Percentiles rank a stretch among this genome's conserved stretches.
Evolutionary conservation across 441 rosid species (phyloP).

Genomic region (Iberis amara): DNA sequence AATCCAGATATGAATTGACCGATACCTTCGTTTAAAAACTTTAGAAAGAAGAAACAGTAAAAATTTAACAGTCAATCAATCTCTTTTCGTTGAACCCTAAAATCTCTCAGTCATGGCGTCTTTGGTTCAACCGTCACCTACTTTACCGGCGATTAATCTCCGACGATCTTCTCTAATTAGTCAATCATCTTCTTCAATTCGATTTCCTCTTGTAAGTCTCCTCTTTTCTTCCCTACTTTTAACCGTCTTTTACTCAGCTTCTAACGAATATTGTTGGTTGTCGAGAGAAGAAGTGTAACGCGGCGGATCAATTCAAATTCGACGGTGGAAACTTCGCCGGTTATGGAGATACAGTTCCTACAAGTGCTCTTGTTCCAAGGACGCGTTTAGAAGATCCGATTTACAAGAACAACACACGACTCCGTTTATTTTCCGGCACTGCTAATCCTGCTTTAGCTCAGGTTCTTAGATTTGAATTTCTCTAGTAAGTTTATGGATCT

Average conservation of each 20-base stretch:
- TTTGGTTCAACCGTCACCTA: constrained; percentile 32
- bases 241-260: constrained; percentile 6
- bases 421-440: constrained; percentile 86
- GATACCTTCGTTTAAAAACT: too few relatives aligned
- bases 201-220: constrained; percentile 30
- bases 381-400: constrained; percentile 32
- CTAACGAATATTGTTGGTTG: background rate
- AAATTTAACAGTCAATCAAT: too few relatives aligned
- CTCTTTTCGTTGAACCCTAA: constrained; percentile 13
- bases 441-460: constrained; percentile 84
- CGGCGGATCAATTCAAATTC: constrained; percentile 58
- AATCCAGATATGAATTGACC: too few relatives aligned
- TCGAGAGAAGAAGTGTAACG: constrained; percentile 44
- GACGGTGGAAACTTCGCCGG: constrained; percentile 48
- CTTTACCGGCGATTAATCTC: constrained; percentile 23
- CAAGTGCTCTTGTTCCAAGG: constrained; percentile 37
- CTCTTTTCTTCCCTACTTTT: constrained; percentile 6
- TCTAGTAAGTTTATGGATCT: background rate
- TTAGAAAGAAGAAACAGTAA: too few relatives aligned
- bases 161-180: constrained; percentile 21
- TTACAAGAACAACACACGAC: constrained; percentile 50
- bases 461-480: constrained; percentile 32
- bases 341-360: constrained; percentile 28
- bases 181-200: constrained; percentile 22
- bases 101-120: constrained; percentile 35